phyloP scores from a whole-genome alignment of 345 rosid species.

The Garcia nutans region DNA sequence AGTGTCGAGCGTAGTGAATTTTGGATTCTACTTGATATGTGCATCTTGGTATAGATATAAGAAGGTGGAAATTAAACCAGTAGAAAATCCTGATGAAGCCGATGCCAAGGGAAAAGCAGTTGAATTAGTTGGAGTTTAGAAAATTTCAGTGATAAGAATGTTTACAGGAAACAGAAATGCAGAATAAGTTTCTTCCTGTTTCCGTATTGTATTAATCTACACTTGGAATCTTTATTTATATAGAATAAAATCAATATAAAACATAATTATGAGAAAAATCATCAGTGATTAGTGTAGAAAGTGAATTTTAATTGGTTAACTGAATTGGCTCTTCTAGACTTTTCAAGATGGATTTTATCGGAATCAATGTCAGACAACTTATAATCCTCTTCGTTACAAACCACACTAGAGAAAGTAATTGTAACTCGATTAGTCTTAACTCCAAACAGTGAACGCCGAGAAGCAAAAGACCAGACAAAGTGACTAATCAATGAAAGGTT shows the following conservation, averaged over 20 bases:
- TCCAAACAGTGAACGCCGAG: no score
- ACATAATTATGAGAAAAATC: background rate
- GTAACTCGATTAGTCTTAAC: no score
- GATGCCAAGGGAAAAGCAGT: slow-evolving; percentile 19
- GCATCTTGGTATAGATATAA: slow-evolving; percentile 65
- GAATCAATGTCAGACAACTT: no score
- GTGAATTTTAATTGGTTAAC: no score
- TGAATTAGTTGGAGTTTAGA: slow-evolving; percentile 9
- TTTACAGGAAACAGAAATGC: background rate
- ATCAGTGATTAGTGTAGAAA: no score
- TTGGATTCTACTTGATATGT: slow-evolving; percentile 51
- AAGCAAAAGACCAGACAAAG: no score
- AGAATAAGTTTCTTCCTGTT: background rate
- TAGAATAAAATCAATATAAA: background rate
- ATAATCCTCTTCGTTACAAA: no score
- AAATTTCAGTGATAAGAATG: background rate
- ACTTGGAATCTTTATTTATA: background rate
- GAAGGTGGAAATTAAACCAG: slow-evolving; percentile 30
- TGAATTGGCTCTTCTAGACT: no score
- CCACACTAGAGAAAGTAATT: no score
- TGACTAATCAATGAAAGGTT: no score
- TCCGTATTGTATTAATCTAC: background rate
- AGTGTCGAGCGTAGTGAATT: slow-evolving; percentile 38
- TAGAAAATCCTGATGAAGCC: slow-evolving; percentile 5
- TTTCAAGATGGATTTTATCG: no score